Percentiles rank a stretch among this genome's conserved stretches.
Evolutionary conservation across 805 yeast genomes (phyloP).

Genomic region (Candida morakotiae): DNA sequence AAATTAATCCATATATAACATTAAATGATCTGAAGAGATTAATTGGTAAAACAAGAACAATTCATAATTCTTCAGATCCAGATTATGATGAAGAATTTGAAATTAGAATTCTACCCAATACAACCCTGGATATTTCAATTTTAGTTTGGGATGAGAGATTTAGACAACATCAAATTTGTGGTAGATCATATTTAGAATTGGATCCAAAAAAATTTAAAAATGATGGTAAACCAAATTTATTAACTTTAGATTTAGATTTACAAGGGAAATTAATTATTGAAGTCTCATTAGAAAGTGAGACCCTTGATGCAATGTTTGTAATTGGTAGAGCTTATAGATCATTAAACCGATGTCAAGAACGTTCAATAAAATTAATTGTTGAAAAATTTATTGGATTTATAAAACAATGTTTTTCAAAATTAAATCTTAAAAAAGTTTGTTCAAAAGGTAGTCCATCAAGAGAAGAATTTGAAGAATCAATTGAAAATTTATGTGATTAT

Average conservation of each 20-base stretch:
- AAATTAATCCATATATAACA: conserved; percentile 60
- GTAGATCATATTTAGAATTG: conserved; percentile 55
- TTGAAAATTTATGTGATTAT: conserved; percentile 71
- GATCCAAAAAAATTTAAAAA: conserved; percentile 62
- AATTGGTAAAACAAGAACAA: conserved; percentile 66
- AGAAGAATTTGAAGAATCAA: conserved; percentile 55
- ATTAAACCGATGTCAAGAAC: conserved; percentile 59
- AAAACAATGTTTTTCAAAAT: conserved; percentile 51
- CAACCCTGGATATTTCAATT: conserved; percentile 46
- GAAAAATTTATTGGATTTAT: conserved; percentile 68
- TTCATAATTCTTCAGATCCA: conserved; percentile 62
- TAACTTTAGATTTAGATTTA: conserved; percentile 55
- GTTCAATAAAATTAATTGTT: conserved; percentile 65
- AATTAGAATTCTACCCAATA: conserved; percentile 33
- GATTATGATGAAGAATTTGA: conserved; percentile 89
- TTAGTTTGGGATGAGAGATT: conserved; percentile 68
- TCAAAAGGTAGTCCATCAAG: conserved; percentile 42
- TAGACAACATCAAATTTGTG: conserved; percentile 59
- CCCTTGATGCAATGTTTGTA: conserved; percentile 74
- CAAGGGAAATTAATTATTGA: conserved; percentile 67
- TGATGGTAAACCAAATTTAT: conserved; percentile 64
- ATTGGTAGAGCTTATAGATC: conserved; percentile 73
- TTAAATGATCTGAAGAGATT: conserved; percentile 54
- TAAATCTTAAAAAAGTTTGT: conserved; percentile 53
- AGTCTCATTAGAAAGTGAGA: conserved; percentile 74